Conservation (phyloP, 2,329 filamentous ascomycete species). For the Penicillium sp. region DNA sequence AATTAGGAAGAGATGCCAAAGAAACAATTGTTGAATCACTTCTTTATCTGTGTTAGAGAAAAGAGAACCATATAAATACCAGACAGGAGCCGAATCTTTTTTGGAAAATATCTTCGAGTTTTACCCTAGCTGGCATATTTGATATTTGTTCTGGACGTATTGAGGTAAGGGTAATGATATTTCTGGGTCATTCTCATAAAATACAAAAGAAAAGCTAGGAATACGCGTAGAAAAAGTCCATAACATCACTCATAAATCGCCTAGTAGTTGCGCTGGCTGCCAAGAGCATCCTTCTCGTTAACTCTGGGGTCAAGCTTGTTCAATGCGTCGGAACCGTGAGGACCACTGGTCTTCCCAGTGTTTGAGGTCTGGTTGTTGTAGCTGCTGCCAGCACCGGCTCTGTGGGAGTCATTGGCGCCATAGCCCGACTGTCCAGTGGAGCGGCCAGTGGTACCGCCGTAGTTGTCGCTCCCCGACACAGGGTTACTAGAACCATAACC, state of each 20-base stretch:
- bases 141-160: background rate
- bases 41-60: background rate
- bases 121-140: background rate
- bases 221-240: background rate
- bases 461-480: background rate
- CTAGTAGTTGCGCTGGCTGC: constrained; percentile 13
- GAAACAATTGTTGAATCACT: background rate
- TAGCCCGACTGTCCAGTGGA: background rate
- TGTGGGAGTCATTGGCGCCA: background rate
- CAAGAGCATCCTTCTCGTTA: constrained; percentile 3
- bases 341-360: constrained; percentile 26
- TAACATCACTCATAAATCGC: background rate
- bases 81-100: background rate
- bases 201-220: background rate
- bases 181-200: background rate
- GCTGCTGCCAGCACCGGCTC: constrained; percentile 11
- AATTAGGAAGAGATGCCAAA: background rate
- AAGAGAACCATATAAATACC: background rate
- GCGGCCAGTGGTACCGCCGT: background rate
- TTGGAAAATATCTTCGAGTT: background rate
- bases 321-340: constrained; percentile 37
- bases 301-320: constrained; percentile 36
- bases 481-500: background rate
- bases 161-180: background rate
- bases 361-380: constrained; percentile 8